phyloP scores from a whole-genome alignment of 2,329 filamentous ascomycete genomes.

The Verticillium albo-atrum region DNA sequence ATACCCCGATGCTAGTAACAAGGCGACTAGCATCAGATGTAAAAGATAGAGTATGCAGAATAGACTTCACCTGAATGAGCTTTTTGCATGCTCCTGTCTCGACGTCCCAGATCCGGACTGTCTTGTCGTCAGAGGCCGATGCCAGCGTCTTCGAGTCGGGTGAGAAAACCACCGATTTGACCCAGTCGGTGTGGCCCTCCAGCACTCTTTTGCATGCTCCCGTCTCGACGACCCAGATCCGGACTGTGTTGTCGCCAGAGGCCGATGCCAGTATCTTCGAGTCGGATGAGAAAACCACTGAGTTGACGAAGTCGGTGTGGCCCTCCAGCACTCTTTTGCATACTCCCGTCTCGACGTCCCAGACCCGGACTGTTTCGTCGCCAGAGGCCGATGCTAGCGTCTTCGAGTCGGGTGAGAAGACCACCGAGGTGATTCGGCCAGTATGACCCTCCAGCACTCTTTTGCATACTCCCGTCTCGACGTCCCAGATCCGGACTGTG shows the following conservation, averaged over 20 bases:
- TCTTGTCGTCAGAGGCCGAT: conserved; percentile 2
- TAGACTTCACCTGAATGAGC: neutral
- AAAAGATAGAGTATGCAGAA: too few species aligned
- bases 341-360: conserved; percentile 6
- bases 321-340: conserved; percentile 13
- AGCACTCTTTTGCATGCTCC: neutral
- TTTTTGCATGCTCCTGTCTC: neutral
- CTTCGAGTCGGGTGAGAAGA: conserved; percentile 15
- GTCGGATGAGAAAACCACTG: conserved; percentile 15
- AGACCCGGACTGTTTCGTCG: conserved; percentile 10
- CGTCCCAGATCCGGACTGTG: conserved; percentile 13
- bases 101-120: conserved; percentile 3
- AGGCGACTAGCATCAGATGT: too few species aligned
- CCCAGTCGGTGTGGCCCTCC: neutral
- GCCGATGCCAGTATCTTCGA: conserved; percentile 10
- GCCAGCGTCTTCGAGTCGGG: neutral
- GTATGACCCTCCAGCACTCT: conserved; percentile 15
- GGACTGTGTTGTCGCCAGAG: conserved; percentile 7
- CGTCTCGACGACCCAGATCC: conserved; percentile 11
- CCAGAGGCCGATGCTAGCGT: conserved; percentile 10
- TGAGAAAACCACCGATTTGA: conserved; percentile 3
- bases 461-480: conserved; percentile 1
- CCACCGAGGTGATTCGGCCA: too few species aligned
- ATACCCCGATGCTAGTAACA: too few species aligned
- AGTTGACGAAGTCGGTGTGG: conserved; percentile 5